Evolutionary conservation across 345 rosid genomes (phyloP).

Genomic region (Salix arbutifolia): DNA sequence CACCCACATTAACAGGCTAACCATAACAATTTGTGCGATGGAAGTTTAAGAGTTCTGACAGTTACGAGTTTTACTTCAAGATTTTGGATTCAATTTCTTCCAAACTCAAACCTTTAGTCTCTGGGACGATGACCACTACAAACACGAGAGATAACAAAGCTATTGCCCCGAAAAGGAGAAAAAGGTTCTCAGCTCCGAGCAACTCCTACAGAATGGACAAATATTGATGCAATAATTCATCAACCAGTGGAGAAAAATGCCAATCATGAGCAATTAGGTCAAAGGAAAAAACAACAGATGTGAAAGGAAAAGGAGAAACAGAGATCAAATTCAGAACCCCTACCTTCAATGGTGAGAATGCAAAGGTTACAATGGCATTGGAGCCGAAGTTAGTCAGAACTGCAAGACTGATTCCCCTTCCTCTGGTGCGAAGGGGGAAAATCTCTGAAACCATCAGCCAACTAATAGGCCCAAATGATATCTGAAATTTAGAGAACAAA

Average conservation of each 20-base stretch:
- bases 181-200: conserved; percentile 81
- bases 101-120: conserved; percentile 94
- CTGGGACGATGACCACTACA: conserved; percentile 59
- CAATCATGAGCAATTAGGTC: not conserved
- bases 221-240: not conserved
- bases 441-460: conserved; percentile 38
- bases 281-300: not conserved
- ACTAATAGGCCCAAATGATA: conserved; percentile 36
- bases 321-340: not conserved
- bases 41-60: not conserved
- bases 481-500: conserved; percentile 16
- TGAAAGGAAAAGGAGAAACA: not conserved
- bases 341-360: conserved; percentile 33
- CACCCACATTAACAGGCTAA: not conserved
- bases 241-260: not conserved
- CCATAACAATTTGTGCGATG: not conserved
- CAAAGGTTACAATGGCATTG: conserved; percentile 34
- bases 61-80: conserved; percentile 38
- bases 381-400: conserved; percentile 36
- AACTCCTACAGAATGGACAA: conserved; percentile 54
- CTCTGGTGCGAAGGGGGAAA: conserved; percentile 32
- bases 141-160: conserved; percentile 67
- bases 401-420: conserved; percentile 35
- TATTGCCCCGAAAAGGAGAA: conserved; percentile 79
- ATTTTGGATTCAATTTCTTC: conserved; percentile 88